These are phyloP conservation scores for Catenaria anguillulae DNA, from an alignment of 371 early-diverging fungal species.

Conservation along the genomic window DNA sequence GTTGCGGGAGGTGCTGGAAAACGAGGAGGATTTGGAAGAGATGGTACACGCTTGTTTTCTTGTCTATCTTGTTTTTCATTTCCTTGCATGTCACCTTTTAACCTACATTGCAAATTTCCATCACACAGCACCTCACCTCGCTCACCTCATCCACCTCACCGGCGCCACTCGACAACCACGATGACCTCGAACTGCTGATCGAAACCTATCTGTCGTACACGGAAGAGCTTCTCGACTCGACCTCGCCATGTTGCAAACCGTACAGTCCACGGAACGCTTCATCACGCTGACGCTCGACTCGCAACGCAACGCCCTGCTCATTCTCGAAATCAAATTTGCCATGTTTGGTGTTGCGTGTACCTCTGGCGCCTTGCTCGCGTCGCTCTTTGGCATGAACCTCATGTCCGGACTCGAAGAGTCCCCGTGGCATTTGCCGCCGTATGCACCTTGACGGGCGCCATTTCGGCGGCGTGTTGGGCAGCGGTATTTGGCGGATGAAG, in stretches of 20 bases:
- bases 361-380: constrained; percentile 6
- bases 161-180: constrained; percentile 8
- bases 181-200: constrained; percentile 8
- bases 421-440: constrained; percentile 3
- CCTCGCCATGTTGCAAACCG: background rate
- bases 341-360: constrained; percentile 10
- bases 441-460: background rate
- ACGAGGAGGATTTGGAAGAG: constrained; percentile 5
- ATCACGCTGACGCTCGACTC: constrained; percentile 7
- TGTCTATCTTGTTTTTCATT: too few species aligned
- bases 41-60: constrained; percentile 1
- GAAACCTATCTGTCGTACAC: constrained; percentile 6
- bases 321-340: constrained; percentile 7
- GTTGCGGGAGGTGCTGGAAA: constrained; percentile 5
- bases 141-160: too few species aligned
- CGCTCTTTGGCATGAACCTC: constrained; percentile 8
- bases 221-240: constrained; percentile 9
- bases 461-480: constrained; percentile 2
- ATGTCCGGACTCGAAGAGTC: background rate
- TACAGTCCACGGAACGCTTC: constrained; percentile 5
- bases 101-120: too few species aligned
- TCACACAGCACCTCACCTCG: too few species aligned
- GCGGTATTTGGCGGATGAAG: constrained; percentile 1
- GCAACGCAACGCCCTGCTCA: constrained; percentile 8
- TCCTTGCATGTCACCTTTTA: too few species aligned